phyloP scores from a whole-genome alignment of 176 grass and related monocot genomes.

The Eragrostis curvula region DNA sequence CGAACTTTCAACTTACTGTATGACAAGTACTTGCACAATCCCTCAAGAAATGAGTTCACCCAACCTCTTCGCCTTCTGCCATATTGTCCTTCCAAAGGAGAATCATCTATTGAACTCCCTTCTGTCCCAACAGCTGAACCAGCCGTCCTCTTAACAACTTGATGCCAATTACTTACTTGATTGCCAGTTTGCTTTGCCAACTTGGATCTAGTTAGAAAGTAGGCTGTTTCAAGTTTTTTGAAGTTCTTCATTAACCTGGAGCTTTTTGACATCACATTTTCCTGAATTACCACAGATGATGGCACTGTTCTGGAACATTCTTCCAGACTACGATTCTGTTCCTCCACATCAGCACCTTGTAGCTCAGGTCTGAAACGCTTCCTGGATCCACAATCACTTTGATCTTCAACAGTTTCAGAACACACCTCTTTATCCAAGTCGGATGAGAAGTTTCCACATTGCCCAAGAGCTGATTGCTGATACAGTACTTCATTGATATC shows the following conservation, averaged over 20 bases:
- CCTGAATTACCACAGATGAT: conserved; percentile 55
- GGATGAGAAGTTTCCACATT: conserved; percentile 34
- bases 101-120: conserved; percentile 85
- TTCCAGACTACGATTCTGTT: conserved; percentile 51
- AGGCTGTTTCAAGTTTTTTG: conserved; percentile 90
- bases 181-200: conserved; percentile 57
- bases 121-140: conserved; percentile 63
- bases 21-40: conserved; percentile 87
- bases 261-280: conserved; percentile 83
- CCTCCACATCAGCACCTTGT: conserved; percentile 49
- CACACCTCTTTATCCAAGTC: conserved; percentile 74
- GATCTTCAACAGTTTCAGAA: conserved; percentile 60
- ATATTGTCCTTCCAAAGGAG: conserved; percentile 56
- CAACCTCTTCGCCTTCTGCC: conserved; percentile 66
- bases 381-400: conserved; percentile 65
- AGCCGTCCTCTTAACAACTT: conserved; percentile 45
- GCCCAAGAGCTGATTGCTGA: conserved; percentile 61
- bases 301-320: conserved; percentile 61
- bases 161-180: conserved; percentile 41
- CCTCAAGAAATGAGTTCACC: conserved; percentile 91
- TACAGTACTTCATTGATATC: conserved; percentile 80
- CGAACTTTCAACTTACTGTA: conserved; percentile 89
- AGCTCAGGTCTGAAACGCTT: conserved; percentile 74
- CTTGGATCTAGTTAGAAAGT: conserved; percentile 77
- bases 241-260: conserved; percentile 96